These are phyloP conservation scores for Collybia mongolica DNA, from an alignment of 768 basidiomycete species.

Conservation along the genomic window DNA sequence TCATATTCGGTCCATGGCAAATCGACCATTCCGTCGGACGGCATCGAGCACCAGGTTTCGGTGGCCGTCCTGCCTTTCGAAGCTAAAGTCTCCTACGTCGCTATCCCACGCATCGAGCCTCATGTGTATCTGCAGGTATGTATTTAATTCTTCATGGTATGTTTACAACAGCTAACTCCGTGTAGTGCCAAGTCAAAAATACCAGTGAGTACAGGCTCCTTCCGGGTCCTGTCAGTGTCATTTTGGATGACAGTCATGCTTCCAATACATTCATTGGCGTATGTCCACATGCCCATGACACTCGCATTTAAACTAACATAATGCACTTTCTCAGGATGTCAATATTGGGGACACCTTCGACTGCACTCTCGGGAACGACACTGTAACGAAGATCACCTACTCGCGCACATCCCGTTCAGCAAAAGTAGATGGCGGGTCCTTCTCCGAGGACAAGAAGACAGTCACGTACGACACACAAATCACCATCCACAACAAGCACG, in stretches of 20 bases:
- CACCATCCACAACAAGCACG: slow-evolving; percentile 47
- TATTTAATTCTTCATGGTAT: slow-evolving; percentile 1
- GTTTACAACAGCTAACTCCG: neutral
- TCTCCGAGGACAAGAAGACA: slow-evolving; percentile 40
- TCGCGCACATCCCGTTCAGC: slow-evolving; percentile 28
- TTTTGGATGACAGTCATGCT: slow-evolving; percentile 56
- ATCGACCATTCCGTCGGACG: slow-evolving; percentile 54
- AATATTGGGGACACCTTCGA: slow-evolving; percentile 48
- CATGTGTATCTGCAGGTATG: slow-evolving; percentile 50
- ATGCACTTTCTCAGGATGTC: slow-evolving; percentile 34
- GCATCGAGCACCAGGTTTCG: slow-evolving; percentile 51
- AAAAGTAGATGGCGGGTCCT: slow-evolving; percentile 36
- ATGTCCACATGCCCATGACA: slow-evolving; percentile 9
- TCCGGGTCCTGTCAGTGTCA: slow-evolving; percentile 51
- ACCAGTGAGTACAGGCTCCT: slow-evolving; percentile 57
- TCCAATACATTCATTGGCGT: slow-evolving; percentile 50
- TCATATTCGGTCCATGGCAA: slow-evolving; percentile 50
- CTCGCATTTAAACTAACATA: neutral
- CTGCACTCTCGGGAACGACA: slow-evolving; percentile 53
- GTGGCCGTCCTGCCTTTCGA: slow-evolving; percentile 49
- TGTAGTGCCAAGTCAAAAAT: slow-evolving; percentile 52
- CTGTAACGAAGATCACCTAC: slow-evolving; percentile 44
- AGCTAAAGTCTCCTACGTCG: slow-evolving; percentile 42
- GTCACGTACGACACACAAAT: slow-evolving; percentile 46
- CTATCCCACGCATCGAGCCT: slow-evolving; percentile 47